Evolutionary conservation across 2,329 filamentous ascomycete species (phyloP), one percentile per base, ranked within the genome.

Genomic region (Pleurostoma richardsiae): DNA sequence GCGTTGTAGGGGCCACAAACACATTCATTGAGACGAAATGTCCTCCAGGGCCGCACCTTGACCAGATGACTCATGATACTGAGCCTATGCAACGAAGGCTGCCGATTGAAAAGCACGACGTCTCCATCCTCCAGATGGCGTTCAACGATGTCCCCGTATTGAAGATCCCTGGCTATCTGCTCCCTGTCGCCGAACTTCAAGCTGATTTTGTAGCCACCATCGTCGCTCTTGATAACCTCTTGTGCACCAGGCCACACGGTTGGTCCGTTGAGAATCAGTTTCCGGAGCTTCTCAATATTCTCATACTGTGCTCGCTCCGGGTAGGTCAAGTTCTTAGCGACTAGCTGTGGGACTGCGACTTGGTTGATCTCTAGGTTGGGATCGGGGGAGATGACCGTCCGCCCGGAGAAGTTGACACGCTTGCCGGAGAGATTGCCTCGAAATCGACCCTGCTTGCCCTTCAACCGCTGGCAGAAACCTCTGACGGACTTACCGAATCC

Each of bases 1-100:
- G 94, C 94, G 58, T 99, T 99, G 75, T 99, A 99, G 4, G 94
- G 94, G 51, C 88, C 91, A 68, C 94, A 99, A 2, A 96, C 94
- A 79, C 94, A 99, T 65, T 99, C 94, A 63, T 99, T 99, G 19
- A 99, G 77, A 46, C 94, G 86, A 64, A 99, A 97, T 0, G 94
- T 99, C 65, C 91, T 84, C 85, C 94, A 95, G 0, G 92, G 94
- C 43, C 94, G 83, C 42, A 99, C 83, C 66, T 96, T 96, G 57
- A 86, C 94, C 59, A 87, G 83, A 72, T 99, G 94, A 61, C 88
- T 92, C 70, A 99, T 90, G 66, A 99, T 99, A 83, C 90, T 96
- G 54, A 99, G 86, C 67, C 97, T 99, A 76, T 99, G 94, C 6
- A 99, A 79, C 2, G 94, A 99, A 0, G 94, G 94, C 61, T 99